Evolutionary conservation across 2,329 filamentous ascomycete species (phyloP).

Genomic region (Claviceps fusiformis): DNA sequence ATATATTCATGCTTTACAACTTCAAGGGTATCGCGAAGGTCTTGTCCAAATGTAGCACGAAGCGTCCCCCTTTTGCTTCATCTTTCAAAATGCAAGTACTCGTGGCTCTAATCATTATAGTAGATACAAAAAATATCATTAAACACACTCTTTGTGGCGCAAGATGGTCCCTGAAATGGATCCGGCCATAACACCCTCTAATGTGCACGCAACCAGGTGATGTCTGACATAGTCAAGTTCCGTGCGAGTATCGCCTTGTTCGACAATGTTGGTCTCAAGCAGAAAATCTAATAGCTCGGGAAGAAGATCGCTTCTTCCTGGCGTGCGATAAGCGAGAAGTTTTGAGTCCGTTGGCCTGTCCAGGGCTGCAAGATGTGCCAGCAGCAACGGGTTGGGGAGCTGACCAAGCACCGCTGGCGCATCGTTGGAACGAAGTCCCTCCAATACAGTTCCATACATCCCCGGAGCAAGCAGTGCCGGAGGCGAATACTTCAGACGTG

Average conservation of each 20-base stretch:
- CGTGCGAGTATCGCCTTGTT: background rate
- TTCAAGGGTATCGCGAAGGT: too few relatives aligned
- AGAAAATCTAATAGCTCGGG: conserved; percentile 15
- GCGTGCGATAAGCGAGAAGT: conserved; percentile 19
- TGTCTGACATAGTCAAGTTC: background rate
- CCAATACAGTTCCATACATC: conserved; percentile 41
- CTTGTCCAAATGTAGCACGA: too few relatives aligned
- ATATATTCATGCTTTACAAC: too few relatives aligned
- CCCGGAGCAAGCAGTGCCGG: conserved; percentile 34
- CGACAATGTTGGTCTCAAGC: background rate
- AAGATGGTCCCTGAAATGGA: too few relatives aligned
- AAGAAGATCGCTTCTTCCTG: conserved; percentile 10
- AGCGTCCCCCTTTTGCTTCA: too few relatives aligned
- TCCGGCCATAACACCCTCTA: too few relatives aligned
- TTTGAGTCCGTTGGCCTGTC: conserved; percentile 18
- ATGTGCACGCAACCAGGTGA: background rate
- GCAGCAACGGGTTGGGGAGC: conserved; percentile 25
- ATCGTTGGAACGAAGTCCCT: conserved; percentile 39
- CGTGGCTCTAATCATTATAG: too few relatives aligned
- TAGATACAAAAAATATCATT: too few relatives aligned
- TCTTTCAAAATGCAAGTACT: too few relatives aligned
- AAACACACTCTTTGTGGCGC: too few relatives aligned
- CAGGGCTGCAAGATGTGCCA: conserved; percentile 31
- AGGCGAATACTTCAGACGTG: conserved; percentile 19
- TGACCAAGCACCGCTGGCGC: conserved; percentile 39